Evolutionary conservation across 202 grass and related monocot genomes (phyloP).

Genomic region (Setaria viridis): DNA sequence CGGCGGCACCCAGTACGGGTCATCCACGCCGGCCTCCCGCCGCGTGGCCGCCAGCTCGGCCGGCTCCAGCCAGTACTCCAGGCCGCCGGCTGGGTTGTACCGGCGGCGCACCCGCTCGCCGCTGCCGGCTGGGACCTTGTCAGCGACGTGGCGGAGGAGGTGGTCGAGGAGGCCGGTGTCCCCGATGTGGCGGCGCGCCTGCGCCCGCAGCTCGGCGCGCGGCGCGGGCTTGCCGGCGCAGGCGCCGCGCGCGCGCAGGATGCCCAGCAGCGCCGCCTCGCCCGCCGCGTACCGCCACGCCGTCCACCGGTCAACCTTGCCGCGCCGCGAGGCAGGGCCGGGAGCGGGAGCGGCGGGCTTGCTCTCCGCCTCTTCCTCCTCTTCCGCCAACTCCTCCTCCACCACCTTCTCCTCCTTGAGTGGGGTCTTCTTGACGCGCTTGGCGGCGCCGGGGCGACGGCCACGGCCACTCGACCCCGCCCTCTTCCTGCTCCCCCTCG

Average conservation of each 20-base stretch:
- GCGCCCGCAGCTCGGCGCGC: conserved; percentile 55
- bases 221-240: conserved; percentile 33
- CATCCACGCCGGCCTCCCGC: conserved; percentile 58
- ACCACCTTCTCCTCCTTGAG: conserved; percentile 25
- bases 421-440: conserved; percentile 7
- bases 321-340: not conserved
- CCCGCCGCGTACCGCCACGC: conserved; percentile 54
- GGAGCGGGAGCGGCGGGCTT: not conserved
- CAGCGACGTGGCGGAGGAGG: conserved; percentile 74
- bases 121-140: conserved; percentile 50
- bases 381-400: not conserved
- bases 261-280: conserved; percentile 54
- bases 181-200: conserved; percentile 62
- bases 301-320: conserved; percentile 58
- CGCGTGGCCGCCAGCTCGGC: conserved; percentile 57
- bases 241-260: conserved; percentile 54
- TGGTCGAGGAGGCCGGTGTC: conserved; percentile 90
- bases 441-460: not conserved
- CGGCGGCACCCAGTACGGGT: conserved; percentile 77
- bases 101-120: conserved; percentile 61
- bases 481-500: conserved; percentile 4
- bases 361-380: not conserved
- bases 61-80: conserved; percentile 90
- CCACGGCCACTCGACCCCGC: not conserved
- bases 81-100: conserved; percentile 66